Conservation (phyloP, 2,329 filamentous ascomycete genomes). For the Lachnellula suecica region DNA sequence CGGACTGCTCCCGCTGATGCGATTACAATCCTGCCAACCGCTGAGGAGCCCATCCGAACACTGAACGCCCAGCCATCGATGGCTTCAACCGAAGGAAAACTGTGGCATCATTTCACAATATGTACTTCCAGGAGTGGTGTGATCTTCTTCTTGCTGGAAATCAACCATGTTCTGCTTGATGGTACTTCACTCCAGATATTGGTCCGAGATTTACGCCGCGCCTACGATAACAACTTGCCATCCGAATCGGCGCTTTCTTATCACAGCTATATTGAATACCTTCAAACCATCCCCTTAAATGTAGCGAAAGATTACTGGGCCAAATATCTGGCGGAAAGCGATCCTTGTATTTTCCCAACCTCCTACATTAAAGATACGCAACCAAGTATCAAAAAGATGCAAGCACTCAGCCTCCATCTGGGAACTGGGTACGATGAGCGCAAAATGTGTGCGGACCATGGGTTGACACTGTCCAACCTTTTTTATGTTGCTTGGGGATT, state of each 20-base stretch:
- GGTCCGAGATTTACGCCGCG: neutral
- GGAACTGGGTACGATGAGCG: neutral
- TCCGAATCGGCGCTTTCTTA: neutral
- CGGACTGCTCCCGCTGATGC: neutral
- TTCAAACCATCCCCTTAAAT: neutral
- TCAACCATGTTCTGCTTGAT: slow-evolving; percentile 6
- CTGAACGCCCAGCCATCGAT: neutral
- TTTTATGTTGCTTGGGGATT: slow-evolving; percentile 53
- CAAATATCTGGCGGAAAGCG: slow-evolving; percentile 40
- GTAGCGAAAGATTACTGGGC: slow-evolving; percentile 40
- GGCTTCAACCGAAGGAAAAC: too few species aligned
- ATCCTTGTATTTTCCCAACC: slow-evolving; percentile 45
- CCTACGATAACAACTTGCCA: neutral
- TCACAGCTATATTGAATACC: neutral
- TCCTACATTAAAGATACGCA: too few species aligned
- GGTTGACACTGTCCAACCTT: slow-evolving; percentile 47
- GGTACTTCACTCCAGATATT: neutral
- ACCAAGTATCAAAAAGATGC: too few species aligned
- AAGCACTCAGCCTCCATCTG: too few species aligned
- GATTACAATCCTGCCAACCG: neutral
- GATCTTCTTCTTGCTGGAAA: neutral
- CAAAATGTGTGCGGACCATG: slow-evolving; percentile 11
- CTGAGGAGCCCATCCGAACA: neutral
- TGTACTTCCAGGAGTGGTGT: neutral
- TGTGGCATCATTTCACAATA: slow-evolving; percentile 1